Conservation (phyloP, 1,284 basidiomycete species). For the Ganoderma sinense region DNA sequence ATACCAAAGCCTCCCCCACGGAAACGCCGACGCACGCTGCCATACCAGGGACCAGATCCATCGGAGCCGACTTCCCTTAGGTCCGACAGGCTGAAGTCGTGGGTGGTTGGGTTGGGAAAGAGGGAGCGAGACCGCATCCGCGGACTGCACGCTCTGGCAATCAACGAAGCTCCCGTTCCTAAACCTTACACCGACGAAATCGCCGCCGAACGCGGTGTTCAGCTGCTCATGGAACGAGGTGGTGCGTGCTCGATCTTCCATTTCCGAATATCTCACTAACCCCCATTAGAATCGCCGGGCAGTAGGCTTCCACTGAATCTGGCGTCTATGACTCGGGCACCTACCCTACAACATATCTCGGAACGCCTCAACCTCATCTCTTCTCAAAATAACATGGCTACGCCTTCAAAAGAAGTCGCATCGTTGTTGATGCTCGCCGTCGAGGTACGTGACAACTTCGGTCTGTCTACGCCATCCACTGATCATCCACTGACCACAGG, state of each 20-base stretch:
- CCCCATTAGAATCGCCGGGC: conserved; percentile 67
- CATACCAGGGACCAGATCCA: conserved; percentile 69
- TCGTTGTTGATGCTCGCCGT: conserved; percentile 78
- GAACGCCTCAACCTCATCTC: conserved; percentile 83
- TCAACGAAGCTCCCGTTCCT: conserved; percentile 41
- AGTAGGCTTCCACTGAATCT: conserved; percentile 74
- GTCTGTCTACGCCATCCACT: background rate
- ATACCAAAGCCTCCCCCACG: conserved; percentile 68
- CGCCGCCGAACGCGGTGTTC: conserved; percentile 70
- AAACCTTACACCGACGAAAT: conserved; percentile 70
- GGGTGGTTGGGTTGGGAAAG: conserved; percentile 75
- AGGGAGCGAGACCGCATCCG: conserved; percentile 77
- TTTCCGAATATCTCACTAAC: background rate
- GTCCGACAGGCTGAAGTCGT: conserved; percentile 74
- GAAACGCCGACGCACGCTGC: conserved; percentile 75
- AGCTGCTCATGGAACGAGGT: conserved; percentile 66
- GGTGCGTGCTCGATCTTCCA: conserved; percentile 48
- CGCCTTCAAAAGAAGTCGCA: conserved; percentile 68
- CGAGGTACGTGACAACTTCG: conserved; percentile 54
- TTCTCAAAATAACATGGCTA: conserved; percentile 73
- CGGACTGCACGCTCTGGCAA: conserved; percentile 48
- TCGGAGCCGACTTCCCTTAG: conserved; percentile 60
- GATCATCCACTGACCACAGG: conserved; percentile 48
- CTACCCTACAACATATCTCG: conserved; percentile 78
- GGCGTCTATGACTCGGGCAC: conserved; percentile 70